A percentile compares a stretch with the other conserved stretches of the same genome.
Evolutionary conservation across 2,329 filamentous ascomycete species (phyloP).

Genomic region (Botryotinia convoluta): DNA sequence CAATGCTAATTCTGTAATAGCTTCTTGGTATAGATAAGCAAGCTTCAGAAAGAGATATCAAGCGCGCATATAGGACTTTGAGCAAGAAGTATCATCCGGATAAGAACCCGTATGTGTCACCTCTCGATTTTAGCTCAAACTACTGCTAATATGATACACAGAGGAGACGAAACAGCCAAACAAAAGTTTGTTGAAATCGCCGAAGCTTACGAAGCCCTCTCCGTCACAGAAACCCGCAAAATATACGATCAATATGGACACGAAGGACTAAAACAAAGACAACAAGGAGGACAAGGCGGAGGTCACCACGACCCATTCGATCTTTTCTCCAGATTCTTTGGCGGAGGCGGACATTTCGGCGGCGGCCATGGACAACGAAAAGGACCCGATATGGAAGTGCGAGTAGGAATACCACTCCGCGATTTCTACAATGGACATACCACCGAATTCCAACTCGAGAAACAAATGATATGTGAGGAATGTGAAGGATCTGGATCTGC

Average conservation of each 20-base stretch:
- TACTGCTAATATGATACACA: constrained; percentile 39
- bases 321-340: constrained; percentile 94
- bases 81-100: constrained; percentile 97
- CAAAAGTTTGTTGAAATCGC: constrained; percentile 92
- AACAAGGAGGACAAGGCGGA: constrained; percentile 65
- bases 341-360: constrained; percentile 69
- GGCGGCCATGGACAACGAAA: constrained; percentile 72
- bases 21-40: constrained; percentile 76
- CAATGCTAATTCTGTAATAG: constrained; percentile 43
- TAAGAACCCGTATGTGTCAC: constrained; percentile 80
- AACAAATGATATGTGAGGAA: constrained; percentile 89
- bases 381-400: constrained; percentile 86
- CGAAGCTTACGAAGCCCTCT: constrained; percentile 92
- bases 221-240: constrained; percentile 72
- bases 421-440: constrained; percentile 92
- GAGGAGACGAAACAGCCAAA: constrained; percentile 74
- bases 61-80: constrained; percentile 85
- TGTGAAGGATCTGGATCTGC: constrained; percentile 84
- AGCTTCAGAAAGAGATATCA: constrained; percentile 84
- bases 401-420: constrained; percentile 72
- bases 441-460: constrained; percentile 86
- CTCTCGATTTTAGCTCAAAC: background rate
- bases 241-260: constrained; percentile 95
- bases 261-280: constrained; percentile 81
- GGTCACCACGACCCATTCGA: constrained; percentile 85